A percentile compares a stretch with the other conserved stretches of the same genome.
phyloP scores from a whole-genome alignment of 225 moss, liverwort and hornwort species.

The Polytrichum commune region DNA sequence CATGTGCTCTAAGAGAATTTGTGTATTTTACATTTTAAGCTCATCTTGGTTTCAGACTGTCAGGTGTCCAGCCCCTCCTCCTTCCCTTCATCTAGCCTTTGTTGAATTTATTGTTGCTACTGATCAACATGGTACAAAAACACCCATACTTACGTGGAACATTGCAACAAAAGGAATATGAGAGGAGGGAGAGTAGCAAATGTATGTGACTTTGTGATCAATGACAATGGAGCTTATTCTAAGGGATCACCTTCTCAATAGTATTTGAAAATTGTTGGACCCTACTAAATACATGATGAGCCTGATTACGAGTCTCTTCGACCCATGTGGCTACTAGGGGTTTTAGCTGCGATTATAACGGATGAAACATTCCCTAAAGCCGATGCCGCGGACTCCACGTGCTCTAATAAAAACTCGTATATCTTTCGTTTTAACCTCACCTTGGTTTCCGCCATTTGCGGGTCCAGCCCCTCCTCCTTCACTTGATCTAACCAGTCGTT shows the following conservation, averaged over 20 bases:
- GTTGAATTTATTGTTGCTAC: too few relatives aligned
- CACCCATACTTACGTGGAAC: too few relatives aligned
- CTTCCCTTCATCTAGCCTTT: constrained; percentile 49
- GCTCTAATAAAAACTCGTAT: constrained; percentile 60
- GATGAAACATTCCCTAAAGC: constrained; percentile 55
- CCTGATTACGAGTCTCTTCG: constrained; percentile 10
- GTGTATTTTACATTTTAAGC: constrained; percentile 51
- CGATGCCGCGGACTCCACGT: constrained; percentile 68
- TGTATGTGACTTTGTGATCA: too few relatives aligned
- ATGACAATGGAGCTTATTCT: too few relatives aligned
- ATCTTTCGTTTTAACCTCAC: constrained; percentile 55
- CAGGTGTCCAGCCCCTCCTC: constrained; percentile 26
- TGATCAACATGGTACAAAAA: too few relatives aligned
- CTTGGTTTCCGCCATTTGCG: constrained; percentile 31
- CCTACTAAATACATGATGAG: background rate
- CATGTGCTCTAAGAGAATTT: constrained; percentile 55
- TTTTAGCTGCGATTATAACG: background rate
- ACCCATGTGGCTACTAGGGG: constrained; percentile 2
- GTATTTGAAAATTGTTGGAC: too few relatives aligned
- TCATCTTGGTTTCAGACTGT: constrained; percentile 30
- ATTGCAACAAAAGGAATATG: too few relatives aligned
- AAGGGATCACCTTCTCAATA: too few relatives aligned
- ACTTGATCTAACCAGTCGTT: constrained; percentile 66
- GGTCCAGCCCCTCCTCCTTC: constrained; percentile 26
- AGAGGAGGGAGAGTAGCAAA: too few relatives aligned